Percentiles rank a stretch among this genome's conserved stretches.
Conservation (phyloP, 148 eudicot species). For the Vaccinium corymbosum region DNA sequence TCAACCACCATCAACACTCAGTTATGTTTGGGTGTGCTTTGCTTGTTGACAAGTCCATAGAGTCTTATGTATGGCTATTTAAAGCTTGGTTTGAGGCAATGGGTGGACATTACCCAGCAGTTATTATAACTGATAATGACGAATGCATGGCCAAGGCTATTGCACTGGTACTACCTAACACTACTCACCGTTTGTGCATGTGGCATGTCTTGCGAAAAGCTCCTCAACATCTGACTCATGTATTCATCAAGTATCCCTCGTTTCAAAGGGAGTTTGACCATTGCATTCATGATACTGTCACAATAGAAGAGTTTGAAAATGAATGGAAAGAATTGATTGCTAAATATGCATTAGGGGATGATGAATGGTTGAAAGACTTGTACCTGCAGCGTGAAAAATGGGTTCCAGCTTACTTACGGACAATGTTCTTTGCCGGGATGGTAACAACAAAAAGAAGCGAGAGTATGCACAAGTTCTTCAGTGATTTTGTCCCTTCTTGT, state of each 20-base stretch:
- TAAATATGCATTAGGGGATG: not conserved
- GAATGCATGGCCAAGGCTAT: not conserved
- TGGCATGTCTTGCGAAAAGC: not conserved
- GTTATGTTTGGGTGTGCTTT: not conserved
- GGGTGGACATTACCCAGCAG: not conserved
- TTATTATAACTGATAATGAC: not conserved
- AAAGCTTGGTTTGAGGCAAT: conserved; percentile 7
- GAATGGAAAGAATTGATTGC: not conserved
- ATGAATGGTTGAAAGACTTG: not conserved
- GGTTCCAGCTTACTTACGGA: not conserved
- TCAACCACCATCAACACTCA: conserved; percentile 1
- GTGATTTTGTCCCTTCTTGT: conserved; percentile 3
- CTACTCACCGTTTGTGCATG: conserved; percentile 1
- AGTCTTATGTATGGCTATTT: conserved; percentile 10
- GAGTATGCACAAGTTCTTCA: not conserved
- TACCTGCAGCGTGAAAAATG: not conserved
- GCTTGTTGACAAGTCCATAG: not conserved
- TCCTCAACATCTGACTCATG: not conserved
- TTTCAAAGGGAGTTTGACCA: not conserved
- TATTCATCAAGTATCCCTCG: not conserved
- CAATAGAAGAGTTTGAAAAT: not conserved
- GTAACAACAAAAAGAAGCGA: not conserved
- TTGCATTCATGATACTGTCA: conserved; percentile 1
- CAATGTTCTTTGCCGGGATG: not conserved
- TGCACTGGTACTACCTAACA: not conserved